Base-by-base conservation (phyloP, 192 early-diverging fungal genomes). In the Rhizophlyctis rosea region DNA sequence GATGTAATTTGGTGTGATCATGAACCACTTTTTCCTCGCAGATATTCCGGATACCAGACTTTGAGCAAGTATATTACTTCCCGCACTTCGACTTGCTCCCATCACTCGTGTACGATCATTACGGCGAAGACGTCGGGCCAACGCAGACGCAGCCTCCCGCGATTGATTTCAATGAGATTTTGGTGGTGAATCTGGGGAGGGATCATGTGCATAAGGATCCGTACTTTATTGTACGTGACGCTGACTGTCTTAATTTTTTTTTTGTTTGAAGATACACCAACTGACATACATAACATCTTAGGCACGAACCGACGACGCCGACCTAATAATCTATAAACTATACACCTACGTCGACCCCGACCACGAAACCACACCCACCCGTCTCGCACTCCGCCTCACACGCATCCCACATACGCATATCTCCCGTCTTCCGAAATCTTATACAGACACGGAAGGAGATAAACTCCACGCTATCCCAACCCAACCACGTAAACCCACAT, bases 241-340 rank as follows among this genome's bases (percentile, higher is more conserved):
- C 70, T 25, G 27, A 47, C 27, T n/a, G 24, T 58, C 24, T 47
- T 24, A 13, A 25, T 7, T 66, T 65, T 33, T 11, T 18, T 28
- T 28, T 61, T 29, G 60, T 2, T 28, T 4, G n/a, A 25, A 18
- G 27, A 62, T 30, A 21, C 31, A n/a, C 50, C 18, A n/a, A 29
- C 34, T 69, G n/a, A n/a, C n/a, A n/a, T n/a, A n/a, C n/a, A n/a
- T n/a, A n/a, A n/a, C n/a, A 23, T 57, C 13, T 13, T 71, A 90
- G 88, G 78, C 72, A 25, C 80, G 86, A 33, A 87, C 88, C 5
- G 73, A 69, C 25, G 70, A 77, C 7, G 75, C 80, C 9, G 90
- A 93, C 61, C 77, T 93, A 9, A 71, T 87, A 7, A 82, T 91
- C 1, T 93, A 92, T 69, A 80, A 82, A 60, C 80, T 79, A 7